Evolutionary conservation across 108 stramenopile species (phyloP), one percentile per base, ranked within the genome.

Genomic region (Cyclostephanos invisitatus): DNA sequence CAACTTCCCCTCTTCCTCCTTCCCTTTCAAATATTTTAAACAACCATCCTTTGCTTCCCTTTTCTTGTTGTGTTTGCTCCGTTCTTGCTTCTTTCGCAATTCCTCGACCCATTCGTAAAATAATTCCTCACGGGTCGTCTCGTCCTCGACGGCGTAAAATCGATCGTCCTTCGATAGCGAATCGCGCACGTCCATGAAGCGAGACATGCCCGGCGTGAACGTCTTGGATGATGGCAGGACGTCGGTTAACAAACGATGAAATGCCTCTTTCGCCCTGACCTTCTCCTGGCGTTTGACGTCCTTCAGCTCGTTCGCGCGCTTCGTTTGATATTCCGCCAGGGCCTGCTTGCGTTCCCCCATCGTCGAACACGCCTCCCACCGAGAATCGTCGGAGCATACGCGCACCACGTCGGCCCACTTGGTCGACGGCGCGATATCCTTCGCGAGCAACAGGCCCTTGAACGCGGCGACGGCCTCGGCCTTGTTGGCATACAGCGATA

Each of bases 241-340:
- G 32, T 89, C 89, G 17, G 82, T 74, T 17, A 94, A 62, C 50
- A 93, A 66, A 35, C 89, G 56, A 42, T 76, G 61, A 70, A 84
- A 93, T 3, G 88, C 89, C 69, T 87, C 89, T 70, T 88, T 90
- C 49, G 89, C 84, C 40, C 91, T 83, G 58, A 76, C 64, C 38
- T 85, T 85, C 70, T 90, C 93, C 75, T 88, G 80, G 17, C 93
- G 86, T 58, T 91, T 89, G 21, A 81, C 61, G 46, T 85, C 78
- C 20, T 78, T 66, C 27, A 91, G 67, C 62, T 94, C 93, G 61
- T 94, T 94, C 18, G 89, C 81, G 37, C 90, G 87, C 75, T 94
- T 94, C 15, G 93, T 94, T 70, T 91, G 91, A 76, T 89, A 94
- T 57, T 94, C 93, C 1, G 93, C 93, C 64, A 91, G 62, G 2